These are phyloP conservation scores for Apodospora peruviana DNA, from an alignment of 495 filamentous ascomycete species.

Conservation along the genomic window DNA sequence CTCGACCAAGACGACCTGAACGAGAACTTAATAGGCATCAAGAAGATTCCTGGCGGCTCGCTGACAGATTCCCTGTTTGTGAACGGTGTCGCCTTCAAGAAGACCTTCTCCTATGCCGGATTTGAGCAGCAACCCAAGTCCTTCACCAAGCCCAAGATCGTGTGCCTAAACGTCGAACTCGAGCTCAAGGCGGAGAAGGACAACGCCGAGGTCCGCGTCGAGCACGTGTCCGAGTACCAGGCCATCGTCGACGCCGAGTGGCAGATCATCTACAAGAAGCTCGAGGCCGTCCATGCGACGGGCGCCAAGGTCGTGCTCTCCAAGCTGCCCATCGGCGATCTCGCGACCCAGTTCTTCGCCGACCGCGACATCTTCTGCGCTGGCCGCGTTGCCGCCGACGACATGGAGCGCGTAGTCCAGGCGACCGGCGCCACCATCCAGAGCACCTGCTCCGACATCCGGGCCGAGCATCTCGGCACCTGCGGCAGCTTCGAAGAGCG, in stretches of 20 bases:
- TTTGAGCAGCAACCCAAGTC: constrained; percentile 98
- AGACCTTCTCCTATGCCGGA: constrained; percentile 97
- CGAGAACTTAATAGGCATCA: constrained; percentile 95
- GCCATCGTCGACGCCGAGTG: constrained; percentile 98
- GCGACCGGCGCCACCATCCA: constrained; percentile 89
- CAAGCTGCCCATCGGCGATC: constrained; percentile 94
- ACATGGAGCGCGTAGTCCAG: constrained; percentile 93
- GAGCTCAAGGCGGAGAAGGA: constrained; percentile 98
- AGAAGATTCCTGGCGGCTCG: constrained; percentile 95
- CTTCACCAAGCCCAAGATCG: constrained; percentile 88
- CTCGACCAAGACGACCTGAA: constrained; percentile 96
- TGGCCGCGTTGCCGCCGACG: constrained; percentile 84
- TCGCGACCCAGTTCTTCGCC: constrained; percentile 97
- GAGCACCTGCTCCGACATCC: constrained; percentile 95
- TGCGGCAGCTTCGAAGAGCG: constrained; percentile 90
- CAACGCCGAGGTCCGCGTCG: constrained; percentile 95
- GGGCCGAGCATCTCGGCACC: constrained; percentile 79
- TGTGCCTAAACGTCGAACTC: constrained; percentile 94
- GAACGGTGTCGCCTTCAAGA: constrained; percentile 98
- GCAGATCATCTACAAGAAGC: constrained; percentile 99
- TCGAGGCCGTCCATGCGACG: constrained; percentile 86
- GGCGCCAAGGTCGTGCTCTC: constrained; percentile 95
- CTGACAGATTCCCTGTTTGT: constrained; percentile 96
- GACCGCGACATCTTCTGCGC: constrained; percentile 99
- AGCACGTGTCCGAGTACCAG: constrained; percentile 98